Evolutionary conservation across 805 yeast genomes (phyloP).

Genomic region (Zygosaccharomyces pseudorouxii): DNA sequence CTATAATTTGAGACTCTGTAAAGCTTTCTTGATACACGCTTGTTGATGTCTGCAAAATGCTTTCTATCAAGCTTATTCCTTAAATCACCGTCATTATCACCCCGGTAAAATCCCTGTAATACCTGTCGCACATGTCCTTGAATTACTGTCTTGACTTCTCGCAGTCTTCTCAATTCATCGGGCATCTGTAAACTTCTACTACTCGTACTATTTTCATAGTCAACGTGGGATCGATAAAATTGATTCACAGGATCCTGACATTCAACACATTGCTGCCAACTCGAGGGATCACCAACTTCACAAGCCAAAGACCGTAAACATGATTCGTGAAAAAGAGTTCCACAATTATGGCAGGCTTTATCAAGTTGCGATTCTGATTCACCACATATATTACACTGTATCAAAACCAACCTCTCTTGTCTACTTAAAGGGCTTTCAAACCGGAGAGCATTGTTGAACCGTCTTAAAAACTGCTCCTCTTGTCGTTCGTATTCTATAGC

Average conservation of each 20-base stretch:
- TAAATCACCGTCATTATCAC: slow-evolving; percentile 2
- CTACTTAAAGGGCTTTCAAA: neutral
- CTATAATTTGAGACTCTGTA: slow-evolving; percentile 39
- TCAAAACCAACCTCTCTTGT: neutral
- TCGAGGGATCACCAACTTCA: slow-evolving; percentile 22
- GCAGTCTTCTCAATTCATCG: slow-evolving; percentile 7
- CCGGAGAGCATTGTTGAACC: slow-evolving; percentile 4
- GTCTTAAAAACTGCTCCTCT: slow-evolving; percentile 5
- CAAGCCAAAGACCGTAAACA: slow-evolving; percentile 21
- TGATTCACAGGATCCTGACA: slow-evolving; percentile 10
- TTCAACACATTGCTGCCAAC: slow-evolving; percentile 22
- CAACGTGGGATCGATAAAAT: neutral
- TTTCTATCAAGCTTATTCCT: slow-evolving; percentile 28
- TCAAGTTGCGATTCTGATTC: slow-evolving; percentile 10
- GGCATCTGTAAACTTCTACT: neutral
- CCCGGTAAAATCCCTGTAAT: slow-evolving; percentile 46
- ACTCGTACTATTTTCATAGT: neutral
- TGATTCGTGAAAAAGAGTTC: slow-evolving; percentile 21
- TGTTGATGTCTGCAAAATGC: slow-evolving; percentile 57
- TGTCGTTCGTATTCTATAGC: slow-evolving; percentile 10
- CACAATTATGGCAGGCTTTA: slow-evolving; percentile 17
- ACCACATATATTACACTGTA: slow-evolving; percentile 24
- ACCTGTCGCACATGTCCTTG: slow-evolving; percentile 54
- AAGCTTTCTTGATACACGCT: slow-evolving; percentile 53
- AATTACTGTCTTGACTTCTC: slow-evolving; percentile 48